Percentiles rank a stretch among this genome's conserved stretches.
Evolutionary conservation across 345 rosid genomes (phyloP).

Genomic region (Carallia pectinifolia): DNA sequence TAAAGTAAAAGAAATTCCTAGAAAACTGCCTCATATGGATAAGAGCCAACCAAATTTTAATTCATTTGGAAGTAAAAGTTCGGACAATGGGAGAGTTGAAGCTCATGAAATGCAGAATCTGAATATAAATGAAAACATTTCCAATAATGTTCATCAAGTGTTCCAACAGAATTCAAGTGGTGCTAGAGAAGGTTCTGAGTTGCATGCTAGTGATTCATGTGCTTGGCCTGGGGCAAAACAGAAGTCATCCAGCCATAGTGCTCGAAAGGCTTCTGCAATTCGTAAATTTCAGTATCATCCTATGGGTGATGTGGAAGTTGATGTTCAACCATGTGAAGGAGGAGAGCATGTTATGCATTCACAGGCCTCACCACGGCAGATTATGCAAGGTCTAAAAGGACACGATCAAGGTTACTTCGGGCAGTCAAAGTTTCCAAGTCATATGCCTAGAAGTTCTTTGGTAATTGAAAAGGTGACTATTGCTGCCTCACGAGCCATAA

Average conservation of each 20-base stretch:
- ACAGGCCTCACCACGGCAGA: conserved; percentile 32
- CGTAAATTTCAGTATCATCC: conserved; percentile 93
- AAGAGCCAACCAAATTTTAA: conserved; percentile 45
- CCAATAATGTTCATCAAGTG: conserved; percentile 33
- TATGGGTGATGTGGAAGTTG: conserved; percentile 75
- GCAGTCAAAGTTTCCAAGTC: conserved; percentile 42
- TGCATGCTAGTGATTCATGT: conserved; percentile 43
- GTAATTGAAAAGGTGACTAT: conserved; percentile 52
- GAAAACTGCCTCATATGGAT: conserved; percentile 28
- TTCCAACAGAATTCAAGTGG: conserved; percentile 32
- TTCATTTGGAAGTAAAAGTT: conserved; percentile 44
- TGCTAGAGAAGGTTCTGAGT: conserved; percentile 41
- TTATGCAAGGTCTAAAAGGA: conserved; percentile 33
- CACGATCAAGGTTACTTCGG: conserved; percentile 30
- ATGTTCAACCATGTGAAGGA: conserved; percentile 43
- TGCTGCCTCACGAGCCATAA: not conserved
- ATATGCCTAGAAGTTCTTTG: conserved; percentile 35
- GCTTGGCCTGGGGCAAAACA: conserved; percentile 45
- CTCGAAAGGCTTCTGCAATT: conserved; percentile 42
- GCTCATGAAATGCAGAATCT: conserved; percentile 29
- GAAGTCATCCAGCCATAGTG: conserved; percentile 40
- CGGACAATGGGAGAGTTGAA: conserved; percentile 32
- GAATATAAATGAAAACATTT: conserved; percentile 34
- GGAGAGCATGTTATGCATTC: conserved; percentile 33
- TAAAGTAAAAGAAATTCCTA: conserved; percentile 25